Evolutionary conservation across 306 rosid genomes (phyloP), one percentile per base, ranked within the genome.

Genomic region (Trifolium subterraneum): DNA sequence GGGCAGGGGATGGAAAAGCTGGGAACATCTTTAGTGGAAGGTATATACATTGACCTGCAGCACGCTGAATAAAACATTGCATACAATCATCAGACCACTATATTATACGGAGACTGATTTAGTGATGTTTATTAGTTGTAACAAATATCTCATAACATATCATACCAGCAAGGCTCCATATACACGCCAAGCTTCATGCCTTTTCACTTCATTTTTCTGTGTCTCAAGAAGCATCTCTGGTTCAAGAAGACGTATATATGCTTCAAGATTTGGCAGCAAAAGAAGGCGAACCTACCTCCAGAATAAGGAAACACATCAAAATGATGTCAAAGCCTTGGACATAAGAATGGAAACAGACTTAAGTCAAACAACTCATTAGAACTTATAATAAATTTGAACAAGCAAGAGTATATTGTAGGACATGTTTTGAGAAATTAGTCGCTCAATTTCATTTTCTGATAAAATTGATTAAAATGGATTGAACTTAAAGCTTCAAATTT

Each of bases 111-210:
- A 64, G 56, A 22, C 41, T 39, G 50, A 58, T 15, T 20, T 48
- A 13, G 25, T 39, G 35, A 70, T 14, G 45, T 39, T 58, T 69
- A 56, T 38, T 66, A 38, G 56, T 22, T 8, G 45, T 18, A 14
- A 71, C 75, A 75, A 10, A 47, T 29, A 50, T 27, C 29, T 15
- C 62, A 50, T 18, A 74, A 59, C 51, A 51, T 51, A 51, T 74
- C 84, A 82, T 85, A 91, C 97, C 90, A 91, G 86, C 86, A 91
- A 71, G 71, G 89, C 90, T 80, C 92, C 92, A 59, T 87, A 88
- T 71, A 91, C 97, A 74, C 88, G 94, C 97, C 97, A 88, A 45
- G 92, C 97, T 84, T 88, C 94, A 73, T 88, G 88, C 85, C 94
- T 85, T 89, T 88, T 91, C 81, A 91, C 78, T 78, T 84, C 97